Conservation (phyloP, 345 rosid species). For the Triadica sebifera region DNA sequence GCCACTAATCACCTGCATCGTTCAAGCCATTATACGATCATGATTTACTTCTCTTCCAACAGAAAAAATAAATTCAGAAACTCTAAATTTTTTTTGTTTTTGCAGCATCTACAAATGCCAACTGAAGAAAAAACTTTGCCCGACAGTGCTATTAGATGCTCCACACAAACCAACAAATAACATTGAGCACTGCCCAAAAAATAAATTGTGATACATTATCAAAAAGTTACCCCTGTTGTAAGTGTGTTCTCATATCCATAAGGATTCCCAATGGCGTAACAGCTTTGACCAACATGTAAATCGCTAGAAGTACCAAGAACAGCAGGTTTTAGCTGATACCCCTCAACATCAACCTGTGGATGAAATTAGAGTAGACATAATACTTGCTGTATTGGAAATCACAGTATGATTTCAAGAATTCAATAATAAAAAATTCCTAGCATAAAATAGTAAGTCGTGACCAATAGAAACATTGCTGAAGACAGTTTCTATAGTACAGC, state of each 20-base stretch:
- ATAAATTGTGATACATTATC: background rate
- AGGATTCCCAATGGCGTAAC: slow-evolving; percentile 87
- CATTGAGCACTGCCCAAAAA: background rate
- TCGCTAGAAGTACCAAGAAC: slow-evolving; percentile 65
- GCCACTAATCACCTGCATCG: slow-evolving; percentile 79
- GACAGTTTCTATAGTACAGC: background rate
- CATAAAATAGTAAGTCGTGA: background rate
- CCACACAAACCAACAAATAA: background rate
- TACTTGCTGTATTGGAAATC: background rate
- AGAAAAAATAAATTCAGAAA: slow-evolving; percentile 7
- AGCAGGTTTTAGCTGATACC: slow-evolving; percentile 63
- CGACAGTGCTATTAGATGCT: background rate
- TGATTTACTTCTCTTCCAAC: background rate
- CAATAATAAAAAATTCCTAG: background rate
- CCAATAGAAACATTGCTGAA: background rate
- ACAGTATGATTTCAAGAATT: background rate
- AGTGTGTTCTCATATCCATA: slow-evolving; percentile 87
- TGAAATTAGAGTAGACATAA: slow-evolving; percentile 4
- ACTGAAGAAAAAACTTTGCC: background rate
- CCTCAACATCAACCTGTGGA: slow-evolving; percentile 63
- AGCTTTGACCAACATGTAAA: slow-evolving; percentile 79
- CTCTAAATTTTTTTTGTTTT: background rate
- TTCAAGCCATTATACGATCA: background rate
- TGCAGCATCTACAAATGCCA: background rate
- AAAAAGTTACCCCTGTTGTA: slow-evolving; percentile 75